Evolutionary conservation across 768 basidiomycete species (phyloP).

Genomic region (Boletus bicolor): DNA sequence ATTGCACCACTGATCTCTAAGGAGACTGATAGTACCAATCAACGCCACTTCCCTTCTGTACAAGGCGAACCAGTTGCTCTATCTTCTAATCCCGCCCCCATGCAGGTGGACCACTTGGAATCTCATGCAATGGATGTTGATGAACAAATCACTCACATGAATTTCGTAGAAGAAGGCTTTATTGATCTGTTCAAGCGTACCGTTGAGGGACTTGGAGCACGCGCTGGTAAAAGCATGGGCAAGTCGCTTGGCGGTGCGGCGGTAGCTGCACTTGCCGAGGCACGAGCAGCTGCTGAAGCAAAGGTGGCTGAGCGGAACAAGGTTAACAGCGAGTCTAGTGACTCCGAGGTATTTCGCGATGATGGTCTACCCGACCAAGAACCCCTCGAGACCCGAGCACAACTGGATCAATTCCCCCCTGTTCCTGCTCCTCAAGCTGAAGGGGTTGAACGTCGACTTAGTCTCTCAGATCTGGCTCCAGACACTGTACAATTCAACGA

Average conservation of each 20-base stretch:
- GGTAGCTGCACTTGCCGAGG: conserved; percentile 62
- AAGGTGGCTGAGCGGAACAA: conserved; percentile 63
- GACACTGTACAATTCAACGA: conserved; percentile 26
- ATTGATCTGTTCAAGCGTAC: conserved; percentile 69
- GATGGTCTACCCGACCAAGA: conserved; percentile 9
- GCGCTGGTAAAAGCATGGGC: conserved; percentile 52
- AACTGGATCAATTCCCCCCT: background rate
- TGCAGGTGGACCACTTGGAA: conserved; percentile 15
- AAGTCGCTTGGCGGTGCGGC: conserved; percentile 58
- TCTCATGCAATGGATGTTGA: conserved; percentile 24
- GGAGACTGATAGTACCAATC: conserved; percentile 7
- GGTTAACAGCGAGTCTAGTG: conserved; percentile 34
- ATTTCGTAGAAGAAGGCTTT: conserved; percentile 41
- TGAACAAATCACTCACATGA: conserved; percentile 7
- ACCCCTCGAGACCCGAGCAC: background rate
- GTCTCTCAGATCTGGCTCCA: conserved; percentile 60
- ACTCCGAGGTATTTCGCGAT: conserved; percentile 27
- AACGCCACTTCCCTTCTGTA: background rate
- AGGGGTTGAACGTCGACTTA: conserved; percentile 39
- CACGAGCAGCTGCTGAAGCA: conserved; percentile 61
- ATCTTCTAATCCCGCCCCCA: background rate
- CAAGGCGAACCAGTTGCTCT: background rate
- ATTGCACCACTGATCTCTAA: conserved; percentile 22
- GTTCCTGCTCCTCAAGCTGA: background rate
- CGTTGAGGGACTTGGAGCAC: conserved; percentile 62